Base-by-base conservation (phyloP, 257 asterid species). In the Schizonepeta tenuifolia region DNA sequence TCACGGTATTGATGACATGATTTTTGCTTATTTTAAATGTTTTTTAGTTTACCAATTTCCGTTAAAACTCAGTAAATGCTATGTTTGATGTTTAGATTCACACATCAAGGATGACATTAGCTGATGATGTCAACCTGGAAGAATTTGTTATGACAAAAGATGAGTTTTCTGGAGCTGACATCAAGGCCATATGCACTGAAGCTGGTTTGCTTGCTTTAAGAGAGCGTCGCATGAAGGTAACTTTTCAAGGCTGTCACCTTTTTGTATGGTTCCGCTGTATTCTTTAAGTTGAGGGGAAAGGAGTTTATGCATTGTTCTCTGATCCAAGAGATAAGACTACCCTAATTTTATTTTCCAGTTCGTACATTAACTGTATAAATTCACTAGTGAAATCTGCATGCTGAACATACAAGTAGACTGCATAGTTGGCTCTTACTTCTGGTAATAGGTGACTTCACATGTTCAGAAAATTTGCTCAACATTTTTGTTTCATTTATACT, bases 81-180 rank as follows among this genome's bases (percentile, higher is more conserved):
- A 43, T 67, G 62, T 31, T 68, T 72, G 69, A n/a, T n/a, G 28
- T 76, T 70, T 79, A 92, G 97, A 92, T 92, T 68, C 97, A 92
- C 87, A 92, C 97, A 9, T 86, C 96, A 59, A 84, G 95, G 81
- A 90, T 92, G 98, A 92, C 95, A 41, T 79, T 92, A 85, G 77
- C 97, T 77, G 96, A 87, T 77, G 98, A 90, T 81, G 98, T 92
- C 69, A 92, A 92, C 82, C 86, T 92, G 41, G 96, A 92, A 75
- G 98, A 92, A 79, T 92, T 90, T 78, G 96, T 92, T 40, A 92
- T 92, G 98, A 90, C 96, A 28, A 92, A 92, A 70, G 96, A 90
- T 63, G 98, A 90, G 83, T 86, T 92, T 71, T 92, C 98, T 64
- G 98, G 98, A 63, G 98, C 98, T 79, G 98, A 92, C 77, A 92